Conservation (phyloP, 106 monocot genomes). For the Alisma plantagoaquatica region DNA sequence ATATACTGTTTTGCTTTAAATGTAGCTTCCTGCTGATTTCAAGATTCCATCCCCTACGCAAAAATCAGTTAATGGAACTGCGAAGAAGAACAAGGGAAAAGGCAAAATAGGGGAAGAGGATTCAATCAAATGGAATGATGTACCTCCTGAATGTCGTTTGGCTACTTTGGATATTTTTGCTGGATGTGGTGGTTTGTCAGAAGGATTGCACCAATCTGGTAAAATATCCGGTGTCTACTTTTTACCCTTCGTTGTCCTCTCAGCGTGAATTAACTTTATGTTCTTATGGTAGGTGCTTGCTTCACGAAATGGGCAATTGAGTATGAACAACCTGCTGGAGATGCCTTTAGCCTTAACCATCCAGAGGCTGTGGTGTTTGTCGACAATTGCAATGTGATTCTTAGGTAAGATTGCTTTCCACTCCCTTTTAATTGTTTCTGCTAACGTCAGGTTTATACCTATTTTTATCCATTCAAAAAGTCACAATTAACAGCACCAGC, state of each 20-base stretch:
- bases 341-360: slow-evolving; percentile 85
- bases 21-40: slow-evolving; percentile 65
- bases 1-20: slow-evolving; percentile 7
- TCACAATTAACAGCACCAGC: too few species aligned
- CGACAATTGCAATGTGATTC: slow-evolving; percentile 94
- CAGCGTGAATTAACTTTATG: background rate
- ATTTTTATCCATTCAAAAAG: background rate
- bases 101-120: slow-evolving; percentile 38
- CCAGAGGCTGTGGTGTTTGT: slow-evolving; percentile 65
- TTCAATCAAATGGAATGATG: slow-evolving; percentile 22
- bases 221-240: background rate
- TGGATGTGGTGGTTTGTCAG: slow-evolving; percentile 98
- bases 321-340: slow-evolving; percentile 93
- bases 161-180: slow-evolving; percentile 97
- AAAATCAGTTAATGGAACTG: slow-evolving; percentile 13
- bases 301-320: slow-evolving; percentile 99
- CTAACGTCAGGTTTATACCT: background rate
- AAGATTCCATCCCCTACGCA: slow-evolving; percentile 24
- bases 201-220: slow-evolving; percentile 89
- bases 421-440: background rate
- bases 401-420: slow-evolving; percentile 33
- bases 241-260: too few species aligned
- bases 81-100: slow-evolving; percentile 73
- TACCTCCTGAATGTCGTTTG: slow-evolving; percentile 38
- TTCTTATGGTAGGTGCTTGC: slow-evolving; percentile 41